Evolutionary conservation across 129 eudicot species (phyloP), one percentile per base, ranked within the genome.

Genomic region (Artemisia argyi): DNA sequence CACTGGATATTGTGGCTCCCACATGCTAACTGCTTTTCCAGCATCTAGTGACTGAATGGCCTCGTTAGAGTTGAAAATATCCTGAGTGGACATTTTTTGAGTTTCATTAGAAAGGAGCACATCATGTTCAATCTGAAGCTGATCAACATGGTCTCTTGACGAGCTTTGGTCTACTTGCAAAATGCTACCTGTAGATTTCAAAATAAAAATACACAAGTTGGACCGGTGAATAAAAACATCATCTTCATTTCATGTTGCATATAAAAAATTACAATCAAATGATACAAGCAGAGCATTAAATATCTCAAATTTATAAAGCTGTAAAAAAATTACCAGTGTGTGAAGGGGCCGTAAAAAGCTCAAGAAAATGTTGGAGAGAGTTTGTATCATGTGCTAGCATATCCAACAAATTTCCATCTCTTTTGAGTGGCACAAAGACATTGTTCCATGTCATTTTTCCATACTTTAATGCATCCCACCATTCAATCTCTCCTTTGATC

Each of bases 351-450:
- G 30, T 26, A 2, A 16, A 14, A 20, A 75, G 65, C 47, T 65
- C 49, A 3, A 22, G 66, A 66, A 75, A 75, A 52, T 64, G 79
- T 59, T 76, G 68, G 53, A 76, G 77, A 8, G 66, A 78, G 72
- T 78, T 69, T 46, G 55, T 42, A 54, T 78, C 77, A 63, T 64
- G 66, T 35, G 66, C 64, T 71, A 71, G 62, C 24, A 62, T 42
- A 71, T 61, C 77, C 82, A 78, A 62, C 52, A 78, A 53, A 78
- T 18, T 52, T 54, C 77, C 77, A 78, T 70, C 65, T 69, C 72
- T 62, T 22, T 32, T 46, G n/a, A 70, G 44, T 62, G 11, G 72
- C 54, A 70, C 75, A 63, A 70, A 71, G 30, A 20, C 66, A 56
- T 20, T 48, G 7, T 65, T 17, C 72, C 70, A 78, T 4, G 64